These are phyloP conservation scores for Pyrus pyrifolia DNA, from an alignment of 306 rosid species.

Conservation along the genomic window DNA sequence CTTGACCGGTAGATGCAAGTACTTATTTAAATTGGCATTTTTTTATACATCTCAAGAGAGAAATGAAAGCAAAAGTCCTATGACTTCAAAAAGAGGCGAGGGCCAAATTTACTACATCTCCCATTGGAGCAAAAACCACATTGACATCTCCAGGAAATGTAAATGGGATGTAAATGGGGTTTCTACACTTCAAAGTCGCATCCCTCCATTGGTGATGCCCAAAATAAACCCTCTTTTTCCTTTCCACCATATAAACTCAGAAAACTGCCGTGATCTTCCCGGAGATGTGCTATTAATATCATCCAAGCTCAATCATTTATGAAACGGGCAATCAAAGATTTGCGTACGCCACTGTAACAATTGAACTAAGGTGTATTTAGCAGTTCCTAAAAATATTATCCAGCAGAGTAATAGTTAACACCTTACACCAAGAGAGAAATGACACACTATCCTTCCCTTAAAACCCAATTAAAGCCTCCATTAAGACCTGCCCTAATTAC, in stretches of 20 bases:
- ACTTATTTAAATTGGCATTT: neutral
- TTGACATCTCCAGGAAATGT: too few relatives aligned
- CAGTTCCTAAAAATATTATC: neutral
- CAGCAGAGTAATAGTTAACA: neutral
- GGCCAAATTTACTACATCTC: neutral
- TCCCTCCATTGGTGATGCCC: neutral
- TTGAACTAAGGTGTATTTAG: neutral
- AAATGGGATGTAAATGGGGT: neutral
- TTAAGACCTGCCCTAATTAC: neutral
- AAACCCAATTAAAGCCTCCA: neutral
- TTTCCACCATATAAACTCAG: neutral
- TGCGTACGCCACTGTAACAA: neutral
- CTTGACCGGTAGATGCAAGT: neutral
- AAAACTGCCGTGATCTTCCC: neutral
- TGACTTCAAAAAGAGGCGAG: neutral
- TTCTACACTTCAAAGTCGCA: neutral
- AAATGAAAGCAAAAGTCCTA: neutral
- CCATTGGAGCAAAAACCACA: neutral
- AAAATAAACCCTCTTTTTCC: neutral
- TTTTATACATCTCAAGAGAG: neutral
- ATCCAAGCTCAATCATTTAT: neutral
- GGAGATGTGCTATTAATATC: neutral
- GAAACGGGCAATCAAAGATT: neutral
- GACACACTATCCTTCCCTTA: neutral
- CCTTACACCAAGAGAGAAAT: neutral